Conservation (phyloP, 257 asterid genomes). For the Solanum pennellii region DNA sequence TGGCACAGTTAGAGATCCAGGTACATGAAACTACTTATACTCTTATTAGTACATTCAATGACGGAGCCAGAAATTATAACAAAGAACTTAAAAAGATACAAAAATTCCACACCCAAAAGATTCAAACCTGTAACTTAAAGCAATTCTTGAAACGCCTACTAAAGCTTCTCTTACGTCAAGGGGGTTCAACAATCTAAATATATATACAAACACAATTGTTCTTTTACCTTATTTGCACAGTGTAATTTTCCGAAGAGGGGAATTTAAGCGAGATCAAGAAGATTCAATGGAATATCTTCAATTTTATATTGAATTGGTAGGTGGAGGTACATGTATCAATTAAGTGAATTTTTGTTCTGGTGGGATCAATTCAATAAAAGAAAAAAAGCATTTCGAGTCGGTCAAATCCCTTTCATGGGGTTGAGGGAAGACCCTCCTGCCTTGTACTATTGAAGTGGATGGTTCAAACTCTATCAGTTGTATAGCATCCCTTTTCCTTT, state of each 20-base stretch:
- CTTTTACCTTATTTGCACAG: too few species aligned
- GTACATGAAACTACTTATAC: conserved; percentile 1
- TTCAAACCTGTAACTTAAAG: not conserved
- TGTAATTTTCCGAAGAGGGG: too few species aligned
- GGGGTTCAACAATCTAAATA: not conserved
- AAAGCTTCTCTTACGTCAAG: not conserved
- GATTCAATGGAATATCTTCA: too few species aligned
- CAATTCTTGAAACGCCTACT: not conserved
- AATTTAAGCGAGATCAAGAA: too few species aligned
- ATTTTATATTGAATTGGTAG: too few species aligned
- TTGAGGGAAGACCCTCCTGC: not conserved
- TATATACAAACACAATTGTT: too few species aligned
- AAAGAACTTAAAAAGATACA: not conserved
- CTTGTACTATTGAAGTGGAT: not conserved
- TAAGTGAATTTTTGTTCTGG: too few species aligned
- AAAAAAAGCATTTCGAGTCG: too few species aligned
- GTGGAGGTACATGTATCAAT: too few species aligned
- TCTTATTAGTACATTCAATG: not conserved
- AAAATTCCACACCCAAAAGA: too few species aligned
- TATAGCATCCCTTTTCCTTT: not conserved
- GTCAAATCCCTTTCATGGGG: not conserved
- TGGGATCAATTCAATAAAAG: too few species aligned
- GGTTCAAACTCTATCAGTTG: not conserved
- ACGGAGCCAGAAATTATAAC: not conserved
- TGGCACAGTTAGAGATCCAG: conserved; percentile 90